Evolutionary conservation across 805 yeast species (phyloP), one percentile per base, ranked within the genome.

Genomic region (Candida endomychidarum): DNA sequence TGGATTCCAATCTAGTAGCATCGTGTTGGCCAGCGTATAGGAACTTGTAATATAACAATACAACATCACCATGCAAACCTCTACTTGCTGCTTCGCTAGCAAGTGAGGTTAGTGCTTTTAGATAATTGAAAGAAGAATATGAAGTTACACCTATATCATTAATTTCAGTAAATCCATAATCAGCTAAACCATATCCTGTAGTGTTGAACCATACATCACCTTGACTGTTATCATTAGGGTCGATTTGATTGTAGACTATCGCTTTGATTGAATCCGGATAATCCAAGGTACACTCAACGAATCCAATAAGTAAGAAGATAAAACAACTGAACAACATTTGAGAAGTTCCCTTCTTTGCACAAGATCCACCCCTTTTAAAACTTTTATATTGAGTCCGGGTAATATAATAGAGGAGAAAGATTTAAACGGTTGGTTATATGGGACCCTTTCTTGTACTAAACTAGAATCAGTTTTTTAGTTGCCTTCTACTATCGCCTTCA

Each of bases 21-120:
- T 34, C 25, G 11, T 29, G 30, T 30, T 37, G 31, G 4, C 35
- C 40, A 17, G 20, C 40, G 24, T 30, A 37, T n/a, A 37, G 20
- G 18, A 37, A 37, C 24, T 37, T 37, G 25, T 30, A 30, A 24
- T 29, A 25, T 25, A 37, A 37, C 17, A 37, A 30, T 14, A 32
- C 36, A 15, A 31, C 21, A 37, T 37, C 40, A 9, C 40, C 40
- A 24, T 37, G 34, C 17, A 29, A 29, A 5, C 40, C 40, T 29
- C 24, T 21, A 8, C 5, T 7, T 12, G 23, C 11, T 8, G 40
- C 40, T 12, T 15, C 12, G 15, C 12, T 17, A n/a, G 40, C 40
- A 21, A 37, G 18, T 7, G 25, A 10, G n/a, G 23, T 22, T 16
- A 37, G n/a, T 4, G 15, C 11, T 16, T 8, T 22, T 22, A 37